Base-by-base conservation (phyloP, 768 basidiomycete genomes). In the Lyophyllum atratum region DNA sequence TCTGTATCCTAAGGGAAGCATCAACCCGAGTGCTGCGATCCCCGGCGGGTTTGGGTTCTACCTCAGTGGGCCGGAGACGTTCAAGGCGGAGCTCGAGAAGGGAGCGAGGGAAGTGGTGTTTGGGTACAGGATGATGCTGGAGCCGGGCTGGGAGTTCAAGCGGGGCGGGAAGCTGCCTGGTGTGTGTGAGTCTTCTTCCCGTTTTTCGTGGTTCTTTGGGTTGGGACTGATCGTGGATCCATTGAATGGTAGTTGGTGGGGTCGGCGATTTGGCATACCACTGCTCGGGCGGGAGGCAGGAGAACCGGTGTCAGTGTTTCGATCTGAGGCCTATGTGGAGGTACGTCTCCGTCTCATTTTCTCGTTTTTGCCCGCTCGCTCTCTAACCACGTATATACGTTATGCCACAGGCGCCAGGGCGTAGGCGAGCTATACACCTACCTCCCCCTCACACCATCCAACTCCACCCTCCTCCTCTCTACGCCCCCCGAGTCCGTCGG, bases 101-200 rank as follows among this genome's bases (percentile, higher is more conserved):
- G 72, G 70, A 0, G 83, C 83, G 14, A 77, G 68, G 17, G 86
- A 92, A 56, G 84, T 82, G 2, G 59, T 85, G 0, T 74, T 89
- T 64, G 80, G 84, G 56, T 92, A 91, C 65, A 80, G 84, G 2
- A 78, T 89, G 67, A 84, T 85, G 80, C 80, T 91, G 47, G 70
- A 85, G 55, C 66, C 74, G 0, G 85, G 75, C 1, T 91, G 86
- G 80, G 79, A 83, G 34, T 91, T 84, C 80, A 77, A 74, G n/a
- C 85, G 85, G 63, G 90, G 90, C 26, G 90, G 90, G 1, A 92
- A 92, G 65, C 74, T 91, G 15, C 89, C 90, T 29, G 90, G 90
- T 11, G 70, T 87, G 15, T 88, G 86, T 85, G 59, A 64, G 87
- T 76, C 15, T 22, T 48, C 8, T 31, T 33, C 21, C n/a, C 11